Evolutionary conservation across 371 early-diverging fungal species (phyloP), one percentile per base, ranked within the genome.

Genomic region (Zopfochytrium polystomum): DNA sequence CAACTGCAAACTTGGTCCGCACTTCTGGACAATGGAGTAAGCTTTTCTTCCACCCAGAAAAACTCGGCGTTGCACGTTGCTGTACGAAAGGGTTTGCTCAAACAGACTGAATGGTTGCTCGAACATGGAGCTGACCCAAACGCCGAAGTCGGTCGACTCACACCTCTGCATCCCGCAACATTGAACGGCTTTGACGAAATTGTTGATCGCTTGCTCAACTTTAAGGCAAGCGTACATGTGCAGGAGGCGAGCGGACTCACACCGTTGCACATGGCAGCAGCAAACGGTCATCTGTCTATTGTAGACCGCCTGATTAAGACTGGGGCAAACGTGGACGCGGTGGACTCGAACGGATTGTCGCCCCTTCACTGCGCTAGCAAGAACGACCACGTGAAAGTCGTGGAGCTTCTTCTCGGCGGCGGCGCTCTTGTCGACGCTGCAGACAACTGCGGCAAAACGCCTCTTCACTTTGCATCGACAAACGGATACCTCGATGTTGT

Each of bases 221-320:
- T 82, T 55, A 86, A 87, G n/a, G 90, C 91, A 1, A 81, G 88
- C 59, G 78, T 83, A 27, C 82, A 87, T 62, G 83, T 83, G 2
- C 78, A 81, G 48, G 91, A 89, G 1, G 82, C 78, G 31, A 86
- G 85, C 53, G 80, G 79, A 7, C 84, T 88, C 42, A 91, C 92
- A 7, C 87, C 92, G 2, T 66, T 92, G n/a, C 60, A 60, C 30
- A 31, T 60, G 52, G 60, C 60, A 15, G 53, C 60, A 18, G 60
- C 52, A 15, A 60, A 55, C 33, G 60, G 60, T 15, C 60, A 60
- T 38, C 31, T 32, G 23, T 25, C 25, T 20, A 53, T 55, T 13
- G 60, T 60, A 23, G 13, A 31, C 23, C 13, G 20, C 9, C 27
- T 60, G 13, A n/a, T 60, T 7, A 31, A 31, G 18, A 11, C 9